These are phyloP conservation scores for Penicillium macrosclerotiorum DNA, from an alignment of 495 filamentous ascomycete species.

Conservation along the genomic window DNA sequence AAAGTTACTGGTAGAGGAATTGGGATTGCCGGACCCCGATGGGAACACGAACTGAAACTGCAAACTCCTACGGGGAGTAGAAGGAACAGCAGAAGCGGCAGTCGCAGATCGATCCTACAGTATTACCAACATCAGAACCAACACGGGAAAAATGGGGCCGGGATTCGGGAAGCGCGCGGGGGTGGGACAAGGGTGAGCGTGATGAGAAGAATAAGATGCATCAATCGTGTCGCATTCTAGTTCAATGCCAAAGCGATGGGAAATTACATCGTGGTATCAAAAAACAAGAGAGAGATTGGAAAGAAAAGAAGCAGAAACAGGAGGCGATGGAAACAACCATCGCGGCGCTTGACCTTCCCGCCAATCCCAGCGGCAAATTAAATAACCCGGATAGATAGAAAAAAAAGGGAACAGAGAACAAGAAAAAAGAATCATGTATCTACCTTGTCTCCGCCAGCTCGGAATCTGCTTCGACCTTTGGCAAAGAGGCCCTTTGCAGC, in stretches of 20 bases:
- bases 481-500: constrained; percentile 84
- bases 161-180: constrained; percentile 15
- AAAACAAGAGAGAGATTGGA: constrained; percentile 18
- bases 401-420: too few relatives aligned
- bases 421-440: constrained; percentile 57
- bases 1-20: constrained; percentile 14
- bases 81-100: too few relatives aligned
- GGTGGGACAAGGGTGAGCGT: constrained; percentile 6
- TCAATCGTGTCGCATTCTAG: constrained; percentile 43
- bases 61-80: constrained; percentile 16
- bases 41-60: constrained; percentile 18
- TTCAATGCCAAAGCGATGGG: constrained; percentile 30
- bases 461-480: constrained; percentile 81
- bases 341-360: constrained; percentile 16
- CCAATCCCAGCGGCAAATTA: constrained; percentile 6
- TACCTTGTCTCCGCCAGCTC: constrained; percentile 72
- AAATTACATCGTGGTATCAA: constrained; percentile 40
- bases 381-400: constrained; percentile 8
- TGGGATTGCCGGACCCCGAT: constrained; percentile 13
- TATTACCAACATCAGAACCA: constrained; percentile 34
- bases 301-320: constrained; percentile 29
- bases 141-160: constrained; percentile 17
- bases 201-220: constrained; percentile 14
- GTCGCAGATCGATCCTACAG: constrained; percentile 42
- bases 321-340: constrained; percentile 2